Evolutionary conservation across 1,284 basidiomycete species (phyloP).

Genomic region (Porogramme epimiltina): DNA sequence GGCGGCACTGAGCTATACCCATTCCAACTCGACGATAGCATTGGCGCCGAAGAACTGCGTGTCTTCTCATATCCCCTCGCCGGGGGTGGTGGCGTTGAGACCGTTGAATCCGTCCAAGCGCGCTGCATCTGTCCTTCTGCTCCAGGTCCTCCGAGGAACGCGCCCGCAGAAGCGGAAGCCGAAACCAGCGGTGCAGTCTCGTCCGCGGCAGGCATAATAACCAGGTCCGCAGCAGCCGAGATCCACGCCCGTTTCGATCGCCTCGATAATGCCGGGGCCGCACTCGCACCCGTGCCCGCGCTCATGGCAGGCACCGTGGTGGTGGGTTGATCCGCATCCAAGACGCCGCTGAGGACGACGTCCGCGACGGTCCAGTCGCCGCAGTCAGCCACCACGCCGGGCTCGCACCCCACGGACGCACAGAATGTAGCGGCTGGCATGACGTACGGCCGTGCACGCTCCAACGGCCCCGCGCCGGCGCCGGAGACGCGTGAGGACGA

Average conservation of each 20-base stretch:
- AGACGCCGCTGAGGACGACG: constrained; percentile 36
- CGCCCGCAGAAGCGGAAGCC: neutral
- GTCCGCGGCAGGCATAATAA: constrained; percentile 19
- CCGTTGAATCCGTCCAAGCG: neutral
- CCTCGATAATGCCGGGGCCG: neutral
- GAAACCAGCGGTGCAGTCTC: neutral
- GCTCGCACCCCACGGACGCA: constrained; percentile 26
- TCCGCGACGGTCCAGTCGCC: constrained; percentile 39
- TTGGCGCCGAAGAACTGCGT: constrained; percentile 10
- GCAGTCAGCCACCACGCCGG: constrained; percentile 12
- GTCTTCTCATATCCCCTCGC: neutral
- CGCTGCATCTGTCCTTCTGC: neutral
- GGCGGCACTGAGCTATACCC: neutral
- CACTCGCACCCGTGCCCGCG: neutral
- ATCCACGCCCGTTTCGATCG: constrained; percentile 21
- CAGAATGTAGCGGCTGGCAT: constrained; percentile 34
- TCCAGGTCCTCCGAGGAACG: no score
- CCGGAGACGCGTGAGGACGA: neutral
- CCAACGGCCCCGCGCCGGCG: constrained; percentile 7
- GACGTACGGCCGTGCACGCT: constrained; percentile 35
- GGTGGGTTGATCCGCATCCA: constrained; percentile 27
- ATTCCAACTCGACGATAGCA: neutral
- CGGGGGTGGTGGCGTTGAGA: neutral
- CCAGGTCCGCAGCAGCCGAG: constrained; percentile 23
- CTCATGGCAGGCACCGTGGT: neutral